A percentile compares a stretch with the other conserved stretches of the same genome.
Conservation (phyloP, 140 eudicot genomes). For the Ambrosia hybrid region DNA sequence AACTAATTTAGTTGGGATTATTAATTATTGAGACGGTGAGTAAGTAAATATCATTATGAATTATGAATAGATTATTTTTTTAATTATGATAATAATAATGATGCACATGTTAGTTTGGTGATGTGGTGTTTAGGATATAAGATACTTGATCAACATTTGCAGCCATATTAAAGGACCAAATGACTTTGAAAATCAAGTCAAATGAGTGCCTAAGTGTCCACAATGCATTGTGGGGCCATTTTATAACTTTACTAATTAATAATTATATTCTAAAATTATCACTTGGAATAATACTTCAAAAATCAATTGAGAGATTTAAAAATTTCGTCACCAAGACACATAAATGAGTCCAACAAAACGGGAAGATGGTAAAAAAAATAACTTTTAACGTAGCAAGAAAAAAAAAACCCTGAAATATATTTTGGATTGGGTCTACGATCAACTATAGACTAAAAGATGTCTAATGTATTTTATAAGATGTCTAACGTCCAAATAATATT, state of each 20-base stretch:
- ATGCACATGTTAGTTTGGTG: constrained; percentile 46
- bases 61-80: constrained; percentile 16
- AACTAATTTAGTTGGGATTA: constrained; percentile 21
- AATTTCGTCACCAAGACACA: background rate
- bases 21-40: constrained; percentile 30
- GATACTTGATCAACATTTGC: constrained; percentile 25
- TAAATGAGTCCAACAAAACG: background rate
- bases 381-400: too few species aligned
- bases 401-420: background rate
- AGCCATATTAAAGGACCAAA: constrained; percentile 13
- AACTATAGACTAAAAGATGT: background rate
- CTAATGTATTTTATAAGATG: background rate
- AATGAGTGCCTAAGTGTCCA: constrained; percentile 6
- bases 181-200: constrained; percentile 17
- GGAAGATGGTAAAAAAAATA: too few species aligned
- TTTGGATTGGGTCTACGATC: background rate
- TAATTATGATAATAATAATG: constrained; percentile 22
- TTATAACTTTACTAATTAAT: background rate
- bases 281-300: background rate
- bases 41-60: constrained; percentile 22
- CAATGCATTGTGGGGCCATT: background rate
- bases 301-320: background rate
- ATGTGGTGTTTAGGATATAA: constrained; percentile 14
- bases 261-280: too few species aligned
- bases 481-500: background rate